Base-by-base conservation (phyloP, 2,329 filamentous ascomycete genomes). In the Ceratocystis eucalypticola region DNA sequence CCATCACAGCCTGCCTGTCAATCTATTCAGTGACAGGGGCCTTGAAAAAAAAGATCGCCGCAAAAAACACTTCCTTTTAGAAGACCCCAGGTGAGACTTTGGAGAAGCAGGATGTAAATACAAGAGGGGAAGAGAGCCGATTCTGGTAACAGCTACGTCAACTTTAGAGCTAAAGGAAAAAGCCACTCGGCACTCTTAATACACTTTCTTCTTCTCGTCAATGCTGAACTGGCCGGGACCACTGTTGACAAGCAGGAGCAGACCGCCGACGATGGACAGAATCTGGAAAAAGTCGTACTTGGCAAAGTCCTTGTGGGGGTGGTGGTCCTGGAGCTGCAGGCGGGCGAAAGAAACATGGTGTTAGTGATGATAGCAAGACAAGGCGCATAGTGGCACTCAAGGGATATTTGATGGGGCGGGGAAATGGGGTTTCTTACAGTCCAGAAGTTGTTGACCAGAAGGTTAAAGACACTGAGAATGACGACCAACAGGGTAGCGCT, bases 211-310 rank as follows among this genome's bases (percentile, higher is more conserved):
- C 89, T 99, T 99, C 85, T 99, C 94, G 78, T 99, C 94, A 77
- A 97, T 93, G 76, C 89, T 96, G 82, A 97, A 89, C 77, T 96
- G 92, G 70, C 94, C 94, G 8, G 94, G 94, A 69, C 94, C 94
- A 84, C 94, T 96, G 85, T 99, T 99, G 79, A 97, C 92, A 71
- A 99, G 85, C 71, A 99, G 87, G 67, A 99, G 83, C 67, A 99
- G 89, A 76, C 94, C 94, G 70, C 94, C 94, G 71, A 97, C 93
- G 75, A 99, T 99, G 64, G 94, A 99, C 66, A 99, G 83, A 72
- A 97, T 96, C 82, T 99, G 94, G 87, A 99, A 99, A 83, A 99
- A 99, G 77, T 99, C 94, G 84, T 99, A 99, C 80, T 99, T 99
- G 82, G 94, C 94, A 75, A 99, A 99, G 78, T 99, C 94, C 85